Evolutionary conservation across 257 asterid species (phyloP).

Genomic region (Capsicum rhomboideum): DNA sequence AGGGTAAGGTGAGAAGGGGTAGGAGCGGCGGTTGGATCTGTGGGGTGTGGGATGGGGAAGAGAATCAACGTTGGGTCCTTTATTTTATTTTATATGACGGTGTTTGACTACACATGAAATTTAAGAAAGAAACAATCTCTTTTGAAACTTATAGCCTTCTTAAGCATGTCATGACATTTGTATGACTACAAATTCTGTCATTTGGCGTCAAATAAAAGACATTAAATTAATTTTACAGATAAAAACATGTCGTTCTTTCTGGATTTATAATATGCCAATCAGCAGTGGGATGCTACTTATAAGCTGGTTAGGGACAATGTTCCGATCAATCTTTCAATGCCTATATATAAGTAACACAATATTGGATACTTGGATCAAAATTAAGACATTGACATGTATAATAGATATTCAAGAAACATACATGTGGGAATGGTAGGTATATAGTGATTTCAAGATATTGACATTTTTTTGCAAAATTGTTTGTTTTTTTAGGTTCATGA

Average conservation of each 20-base stretch:
- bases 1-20: background rate
- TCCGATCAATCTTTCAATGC: background rate
- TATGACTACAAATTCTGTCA: background rate
- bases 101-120: background rate
- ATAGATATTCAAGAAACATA: background rate
- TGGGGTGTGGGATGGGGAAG: background rate
- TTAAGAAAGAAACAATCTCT: background rate
- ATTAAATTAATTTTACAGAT: background rate
- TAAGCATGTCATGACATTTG: background rate
- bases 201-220: background rate
- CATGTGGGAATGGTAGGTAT: background rate
- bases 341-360: background rate
- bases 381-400: background rate
- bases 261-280: no score
- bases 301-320: background rate
- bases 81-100: background rate
- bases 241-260: background rate
- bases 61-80: background rate
- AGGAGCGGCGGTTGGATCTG: background rate
- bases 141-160: background rate
- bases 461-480: background rate
- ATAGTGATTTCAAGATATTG: background rate
- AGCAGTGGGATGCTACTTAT: background rate
- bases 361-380: background rate
- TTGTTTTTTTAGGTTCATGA: background rate